Evolutionary conservation across 2,329 filamentous ascomycete species (phyloP).

Genomic region (Anisogramma anomala): DNA sequence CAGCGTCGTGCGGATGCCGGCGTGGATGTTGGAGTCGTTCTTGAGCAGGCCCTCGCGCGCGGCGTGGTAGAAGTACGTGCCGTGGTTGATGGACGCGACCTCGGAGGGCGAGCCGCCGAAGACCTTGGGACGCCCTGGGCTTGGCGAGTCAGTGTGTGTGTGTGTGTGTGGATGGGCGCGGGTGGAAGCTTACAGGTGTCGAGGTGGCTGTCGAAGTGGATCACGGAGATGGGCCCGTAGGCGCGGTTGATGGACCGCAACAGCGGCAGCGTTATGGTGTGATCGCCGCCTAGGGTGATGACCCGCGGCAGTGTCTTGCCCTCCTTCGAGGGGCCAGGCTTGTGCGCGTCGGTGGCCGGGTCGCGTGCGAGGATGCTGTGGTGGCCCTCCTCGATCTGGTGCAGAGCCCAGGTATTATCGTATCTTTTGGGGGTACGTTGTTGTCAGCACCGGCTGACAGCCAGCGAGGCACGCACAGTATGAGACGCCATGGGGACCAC

Average conservation of each 20-base stretch:
- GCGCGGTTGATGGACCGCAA: conserved; percentile 48
- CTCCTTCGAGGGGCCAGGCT: conserved; percentile 55
- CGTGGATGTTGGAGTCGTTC: conserved; percentile 81
- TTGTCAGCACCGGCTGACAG: neutral
- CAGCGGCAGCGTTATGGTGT: conserved; percentile 50
- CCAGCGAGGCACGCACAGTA: too few relatives aligned
- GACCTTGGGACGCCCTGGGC: conserved; percentile 64
- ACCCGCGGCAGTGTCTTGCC: conserved; percentile 68
- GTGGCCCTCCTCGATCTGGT: conserved; percentile 79
- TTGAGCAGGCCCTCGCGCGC: conserved; percentile 63
- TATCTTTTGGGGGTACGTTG: conserved; percentile 41
- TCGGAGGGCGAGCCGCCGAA: conserved; percentile 73
- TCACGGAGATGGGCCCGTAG: conserved; percentile 49
- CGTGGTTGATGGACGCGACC: conserved; percentile 70
- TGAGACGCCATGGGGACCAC: conserved; percentile 20
- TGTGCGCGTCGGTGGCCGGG: conserved; percentile 56
- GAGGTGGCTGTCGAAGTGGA: conserved; percentile 52
- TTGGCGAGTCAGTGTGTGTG: neutral
- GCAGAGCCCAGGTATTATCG: conserved; percentile 69
- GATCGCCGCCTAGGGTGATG: conserved; percentile 62
- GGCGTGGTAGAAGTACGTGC: conserved; percentile 82
- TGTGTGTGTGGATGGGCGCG: neutral
- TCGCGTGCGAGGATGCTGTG: conserved; percentile 59
- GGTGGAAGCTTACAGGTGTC: conserved; percentile 46
- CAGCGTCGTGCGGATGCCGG: conserved; percentile 73